Evolutionary conservation across 1,284 basidiomycete species (phyloP).

Genomic region (Mycena sp.): DNA sequence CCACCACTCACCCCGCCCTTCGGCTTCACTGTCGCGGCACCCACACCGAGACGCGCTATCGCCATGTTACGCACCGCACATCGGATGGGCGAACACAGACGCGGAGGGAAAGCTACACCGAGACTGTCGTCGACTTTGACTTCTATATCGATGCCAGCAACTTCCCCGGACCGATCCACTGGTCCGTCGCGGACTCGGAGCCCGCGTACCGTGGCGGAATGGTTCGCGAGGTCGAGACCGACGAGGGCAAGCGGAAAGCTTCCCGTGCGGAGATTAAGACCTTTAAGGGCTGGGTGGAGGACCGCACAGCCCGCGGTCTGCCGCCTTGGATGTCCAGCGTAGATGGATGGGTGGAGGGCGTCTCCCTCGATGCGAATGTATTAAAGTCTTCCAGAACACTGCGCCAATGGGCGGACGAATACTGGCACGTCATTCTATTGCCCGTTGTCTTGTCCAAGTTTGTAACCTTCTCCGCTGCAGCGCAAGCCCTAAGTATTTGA

Average conservation of each 20-base stretch:
- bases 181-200: conserved; percentile 59
- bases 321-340: conserved; percentile 53
- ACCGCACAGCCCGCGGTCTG: conserved; percentile 47
- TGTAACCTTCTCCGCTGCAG: conserved; percentile 6
- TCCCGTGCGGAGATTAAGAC: conserved; percentile 38
- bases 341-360: conserved; percentile 14
- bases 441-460: neutral
- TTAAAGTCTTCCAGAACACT: conserved; percentile 65
- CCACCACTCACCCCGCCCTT: conserved; percentile 57
- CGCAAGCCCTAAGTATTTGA: conserved; percentile 67
- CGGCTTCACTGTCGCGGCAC: conserved; percentile 64
- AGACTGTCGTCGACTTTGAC: conserved; percentile 71
- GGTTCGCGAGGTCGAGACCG: conserved; percentile 56
- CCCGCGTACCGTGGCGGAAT: conserved; percentile 67
- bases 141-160: conserved; percentile 62
- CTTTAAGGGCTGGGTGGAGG: conserved; percentile 46
- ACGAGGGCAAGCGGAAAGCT: conserved; percentile 42
- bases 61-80: conserved; percentile 55
- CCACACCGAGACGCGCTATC: conserved; percentile 64
- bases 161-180: conserved; percentile 48
- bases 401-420: conserved; percentile 78
- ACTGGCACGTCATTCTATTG: conserved; percentile 47
- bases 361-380: conserved; percentile 33
- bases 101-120: conserved; percentile 56
- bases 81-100: conserved; percentile 45